A percentile compares a stretch with the other conserved stretches of the same genome.
Evolutionary conservation across 306 rosid species (phyloP).

Genomic region (Glycyrrhiza uralensis): DNA sequence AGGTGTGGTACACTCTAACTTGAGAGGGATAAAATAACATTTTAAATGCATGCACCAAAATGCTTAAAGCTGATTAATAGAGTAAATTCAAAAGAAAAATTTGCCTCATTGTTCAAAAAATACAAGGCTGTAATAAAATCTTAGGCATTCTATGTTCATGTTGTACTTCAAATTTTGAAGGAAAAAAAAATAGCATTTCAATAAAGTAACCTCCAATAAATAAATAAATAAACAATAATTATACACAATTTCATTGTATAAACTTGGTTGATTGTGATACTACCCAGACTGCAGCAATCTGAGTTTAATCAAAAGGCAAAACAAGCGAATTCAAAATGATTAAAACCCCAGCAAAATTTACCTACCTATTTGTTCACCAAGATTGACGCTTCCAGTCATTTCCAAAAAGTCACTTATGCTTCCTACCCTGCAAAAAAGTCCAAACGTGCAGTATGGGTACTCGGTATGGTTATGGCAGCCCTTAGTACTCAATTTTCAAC

Average conservation of each 20-base stretch:
- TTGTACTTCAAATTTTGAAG: not conserved
- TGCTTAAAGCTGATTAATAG: not conserved
- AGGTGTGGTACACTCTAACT: not conserved
- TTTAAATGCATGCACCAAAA: not conserved
- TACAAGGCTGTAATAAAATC: not conserved
- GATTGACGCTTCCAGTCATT: constrained; percentile 3
- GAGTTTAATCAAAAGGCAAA: constrained; percentile 21
- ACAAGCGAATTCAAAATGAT: not conserved
- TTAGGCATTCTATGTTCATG: not conserved
- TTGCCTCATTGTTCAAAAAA: not conserved
- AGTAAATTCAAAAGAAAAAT: not conserved
- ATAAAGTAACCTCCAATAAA: constrained; percentile 5
- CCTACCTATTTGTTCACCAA: constrained; percentile 21
- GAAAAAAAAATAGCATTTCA: not conserved
- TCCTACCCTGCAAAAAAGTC: constrained; percentile 35
- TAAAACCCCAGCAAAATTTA: constrained; percentile 1
- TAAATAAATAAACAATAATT: not conserved
- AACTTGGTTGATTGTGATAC: not conserved
- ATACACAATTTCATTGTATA: constrained; percentile 26
- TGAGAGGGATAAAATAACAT: not conserved
- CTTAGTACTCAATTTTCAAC: not conserved
- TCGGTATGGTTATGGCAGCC: not conserved
- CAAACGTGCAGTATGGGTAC: constrained; percentile 17
- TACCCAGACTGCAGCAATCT: not conserved
- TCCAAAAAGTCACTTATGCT: constrained; percentile 5